Evolutionary conservation across 2,329 filamentous ascomycete genomes (phyloP).

Genomic region (Hypoxylon sp.): DNA sequence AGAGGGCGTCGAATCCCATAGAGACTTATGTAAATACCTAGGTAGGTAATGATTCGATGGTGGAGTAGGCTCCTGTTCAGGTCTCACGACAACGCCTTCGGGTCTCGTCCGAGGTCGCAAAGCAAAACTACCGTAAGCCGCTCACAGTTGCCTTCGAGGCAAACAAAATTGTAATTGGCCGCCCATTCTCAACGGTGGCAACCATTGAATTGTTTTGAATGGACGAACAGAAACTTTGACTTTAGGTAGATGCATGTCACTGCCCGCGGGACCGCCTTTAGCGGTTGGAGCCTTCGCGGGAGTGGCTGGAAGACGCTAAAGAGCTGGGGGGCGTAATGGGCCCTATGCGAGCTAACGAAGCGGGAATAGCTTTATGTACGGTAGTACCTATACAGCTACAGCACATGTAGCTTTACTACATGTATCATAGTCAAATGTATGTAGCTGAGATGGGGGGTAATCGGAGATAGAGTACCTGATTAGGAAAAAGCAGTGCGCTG

Average conservation of each 20-base stretch:
- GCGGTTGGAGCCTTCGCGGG: conserved; percentile 42
- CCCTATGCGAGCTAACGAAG: conserved; percentile 27
- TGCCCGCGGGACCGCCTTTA: conserved; percentile 36
- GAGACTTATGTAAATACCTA: conserved; percentile 15
- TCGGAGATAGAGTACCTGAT: conserved; percentile 41
- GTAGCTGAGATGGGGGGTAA: conserved; percentile 18
- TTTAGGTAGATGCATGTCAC: conserved; percentile 33
- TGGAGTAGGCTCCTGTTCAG: conserved; percentile 16
- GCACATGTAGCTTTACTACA: background rate
- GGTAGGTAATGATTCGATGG: conserved; percentile 30
- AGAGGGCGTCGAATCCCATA: conserved; percentile 6
- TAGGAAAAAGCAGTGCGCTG: conserved; percentile 26
- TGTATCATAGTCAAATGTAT: background rate
- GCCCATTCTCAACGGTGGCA: conserved; percentile 10
- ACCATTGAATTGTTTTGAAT: background rate
- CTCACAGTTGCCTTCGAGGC: conserved; percentile 16
- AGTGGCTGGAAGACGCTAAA: conserved; percentile 30
- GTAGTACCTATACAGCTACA: background rate
- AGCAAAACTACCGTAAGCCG: conserved; percentile 12
- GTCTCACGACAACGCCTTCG: conserved; percentile 30
- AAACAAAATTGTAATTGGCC: conserved; percentile 12
- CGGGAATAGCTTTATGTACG: conserved; percentile 34
- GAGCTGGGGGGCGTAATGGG: conserved; percentile 26
- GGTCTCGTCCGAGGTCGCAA: conserved; percentile 15
- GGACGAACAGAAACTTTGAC: conserved; percentile 19